Evolutionary conservation across 495 filamentous ascomycete species (phyloP), one percentile per base, ranked within the genome.

Genomic region (Geoglossum glabrum): DNA sequence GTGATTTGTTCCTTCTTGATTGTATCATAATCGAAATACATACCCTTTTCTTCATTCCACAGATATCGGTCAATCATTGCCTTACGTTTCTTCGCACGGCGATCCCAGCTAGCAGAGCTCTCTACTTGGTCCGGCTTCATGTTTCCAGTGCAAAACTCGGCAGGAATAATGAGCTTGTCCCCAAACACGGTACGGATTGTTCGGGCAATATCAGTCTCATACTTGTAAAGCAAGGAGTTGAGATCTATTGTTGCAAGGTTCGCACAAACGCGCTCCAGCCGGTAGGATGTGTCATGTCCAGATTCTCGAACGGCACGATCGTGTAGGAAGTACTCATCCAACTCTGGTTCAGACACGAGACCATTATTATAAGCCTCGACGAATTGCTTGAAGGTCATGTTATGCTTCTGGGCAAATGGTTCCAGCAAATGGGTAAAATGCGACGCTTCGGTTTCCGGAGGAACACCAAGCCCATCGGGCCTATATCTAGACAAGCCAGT

Each of bases 11-110:
- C 64, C 64, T 86, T 76, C 65, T 82, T 90, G 56, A 76, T 78
- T 0, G 87, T 95, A 67, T 98, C 77, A 68, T 95, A 96, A 69
- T 98, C 92, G 64, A 95, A 95, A 72, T 84, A 98, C 83, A 97
- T 92, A 40, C 90, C 90, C 64, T 83, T 80, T 56, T 85, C 76
- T 59, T 87, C 84, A 64, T 90, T 83, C 92, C 92, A 98, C 58
- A 90, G 75, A 61, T 90, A 87, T 65, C 86, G 87, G 64, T 96
- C 84, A 62, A 95, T 90, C 10, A 77, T 75, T 61, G 79, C 69
- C 69, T 88, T 88, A 60, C 92, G 77, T 64, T 78, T 81, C 67
- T 81, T 81, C n/a, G 87, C 85, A 25, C 87, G 82, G 13, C 86
- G 84, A 61, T 95, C 88, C 92, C 92, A 98, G 43, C 75, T 72